Conservation (phyloP, 352 stramenopile genomes). For the Pythium inflatum region DNA sequence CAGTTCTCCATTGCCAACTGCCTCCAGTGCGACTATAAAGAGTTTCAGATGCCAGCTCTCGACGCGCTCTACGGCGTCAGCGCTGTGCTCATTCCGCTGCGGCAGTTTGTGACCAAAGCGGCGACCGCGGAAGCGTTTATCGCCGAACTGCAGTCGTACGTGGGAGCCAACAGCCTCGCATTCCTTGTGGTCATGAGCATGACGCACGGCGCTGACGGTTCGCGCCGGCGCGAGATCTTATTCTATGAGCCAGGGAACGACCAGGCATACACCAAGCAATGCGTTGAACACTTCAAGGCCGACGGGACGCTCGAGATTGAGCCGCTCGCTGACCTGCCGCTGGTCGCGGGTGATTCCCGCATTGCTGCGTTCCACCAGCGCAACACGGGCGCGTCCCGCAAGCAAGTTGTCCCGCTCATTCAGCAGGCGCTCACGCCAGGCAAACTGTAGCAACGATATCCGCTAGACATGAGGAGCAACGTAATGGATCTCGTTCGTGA, state of each 20-base stretch:
- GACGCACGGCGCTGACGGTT: slow-evolving; percentile 45
- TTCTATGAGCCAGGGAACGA: slow-evolving; percentile 48
- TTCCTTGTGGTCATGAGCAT: slow-evolving; percentile 82
- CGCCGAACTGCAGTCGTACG: slow-evolving; percentile 42
- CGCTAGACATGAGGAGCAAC: too few relatives aligned
- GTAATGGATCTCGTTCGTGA: too few relatives aligned
- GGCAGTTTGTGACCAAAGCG: slow-evolving; percentile 54
- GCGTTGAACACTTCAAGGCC: slow-evolving; percentile 41
- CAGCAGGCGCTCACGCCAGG: slow-evolving; percentile 43
- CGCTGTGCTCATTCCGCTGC: slow-evolving; percentile 62
- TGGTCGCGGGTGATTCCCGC: slow-evolving; percentile 33
- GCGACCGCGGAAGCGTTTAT: slow-evolving; percentile 35
- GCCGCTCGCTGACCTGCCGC: slow-evolving; percentile 37
- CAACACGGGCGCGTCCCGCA: slow-evolving; percentile 68
- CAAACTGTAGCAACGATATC: slow-evolving; percentile 25
- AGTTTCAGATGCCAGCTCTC: slow-evolving; percentile 50
- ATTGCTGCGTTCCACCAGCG: slow-evolving; percentile 58
- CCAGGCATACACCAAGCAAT: slow-evolving; percentile 35
- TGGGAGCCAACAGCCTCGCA: slow-evolving; percentile 46
- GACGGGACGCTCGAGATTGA: slow-evolving; percentile 53
- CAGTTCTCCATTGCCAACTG: slow-evolving; percentile 68
- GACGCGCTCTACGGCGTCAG: slow-evolving; percentile 56
- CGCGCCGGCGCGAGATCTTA: slow-evolving; percentile 60
- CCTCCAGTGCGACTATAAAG: slow-evolving; percentile 82
- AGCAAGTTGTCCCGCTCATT: slow-evolving; percentile 79